Percentiles rank a stretch among this genome's conserved stretches.
Evolutionary conservation across 129 eudicot genomes (phyloP).

Genomic region (Saposhnikovia divaricata): DNA sequence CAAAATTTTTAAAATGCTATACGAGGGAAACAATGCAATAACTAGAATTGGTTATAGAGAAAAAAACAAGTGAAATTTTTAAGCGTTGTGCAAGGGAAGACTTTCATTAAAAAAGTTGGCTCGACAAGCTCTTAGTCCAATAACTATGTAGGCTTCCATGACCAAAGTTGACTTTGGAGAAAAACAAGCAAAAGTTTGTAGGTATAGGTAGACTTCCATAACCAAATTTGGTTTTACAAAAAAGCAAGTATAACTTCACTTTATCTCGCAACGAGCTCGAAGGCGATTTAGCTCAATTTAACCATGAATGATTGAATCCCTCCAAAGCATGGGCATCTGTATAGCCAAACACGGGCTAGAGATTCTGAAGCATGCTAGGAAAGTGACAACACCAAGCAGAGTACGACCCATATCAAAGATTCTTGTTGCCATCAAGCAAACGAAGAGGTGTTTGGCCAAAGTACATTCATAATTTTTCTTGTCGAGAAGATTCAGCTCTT

Average conservation of each 20-base stretch:
- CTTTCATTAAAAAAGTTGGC: too few species aligned
- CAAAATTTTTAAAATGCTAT: too few species aligned
- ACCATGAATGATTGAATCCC: constrained; percentile 87
- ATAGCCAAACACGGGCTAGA: constrained; percentile 90
- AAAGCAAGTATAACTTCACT: constrained; percentile 58
- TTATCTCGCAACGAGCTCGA: constrained; percentile 76
- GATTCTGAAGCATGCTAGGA: constrained; percentile 66
- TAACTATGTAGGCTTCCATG: too few species aligned
- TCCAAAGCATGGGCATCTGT: constrained; percentile 92
- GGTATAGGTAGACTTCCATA: too few species aligned
- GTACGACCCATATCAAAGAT: constrained; percentile 47
- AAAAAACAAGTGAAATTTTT: too few species aligned
- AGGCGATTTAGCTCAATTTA: constrained; percentile 67
- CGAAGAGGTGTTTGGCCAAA: constrained; percentile 47
- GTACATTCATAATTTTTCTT: constrained; percentile 39
- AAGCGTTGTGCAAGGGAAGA: too few species aligned
- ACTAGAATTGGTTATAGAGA: too few species aligned
- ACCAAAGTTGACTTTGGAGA: too few species aligned
- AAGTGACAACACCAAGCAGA: constrained; percentile 25
- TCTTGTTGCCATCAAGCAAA: constrained; percentile 44
- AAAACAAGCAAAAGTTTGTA: too few species aligned
- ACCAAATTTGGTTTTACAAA: too few species aligned
- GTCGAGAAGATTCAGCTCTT: constrained; percentile 42
- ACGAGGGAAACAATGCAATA: too few species aligned
- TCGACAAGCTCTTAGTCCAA: too few species aligned